Evolutionary conservation across 352 stramenopile genomes (phyloP).

Genomic region (Pythium myriotylum): DNA sequence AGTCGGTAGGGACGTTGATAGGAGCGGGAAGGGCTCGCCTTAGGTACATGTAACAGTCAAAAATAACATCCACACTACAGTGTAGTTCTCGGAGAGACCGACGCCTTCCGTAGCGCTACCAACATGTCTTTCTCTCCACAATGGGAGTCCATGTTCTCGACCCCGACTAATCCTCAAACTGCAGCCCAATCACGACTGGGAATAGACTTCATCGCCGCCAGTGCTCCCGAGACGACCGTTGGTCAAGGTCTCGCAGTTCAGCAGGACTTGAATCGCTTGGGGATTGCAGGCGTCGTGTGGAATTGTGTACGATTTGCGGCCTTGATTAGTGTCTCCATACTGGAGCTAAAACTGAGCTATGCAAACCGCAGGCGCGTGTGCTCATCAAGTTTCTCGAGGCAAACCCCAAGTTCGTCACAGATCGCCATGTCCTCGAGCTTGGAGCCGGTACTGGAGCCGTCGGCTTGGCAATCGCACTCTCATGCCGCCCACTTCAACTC

Average conservation of each 20-base stretch:
- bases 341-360: no score
- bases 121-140: slow-evolving; percentile 27
- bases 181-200: slow-evolving; percentile 38
- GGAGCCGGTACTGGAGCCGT: slow-evolving; percentile 58
- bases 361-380: slow-evolving; percentile 38
- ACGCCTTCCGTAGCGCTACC: not conserved
- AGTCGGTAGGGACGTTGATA: slow-evolving; percentile 16
- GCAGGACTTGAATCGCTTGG: slow-evolving; percentile 49
- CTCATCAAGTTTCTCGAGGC: slow-evolving; percentile 46
- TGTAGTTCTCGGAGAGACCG: not conserved
- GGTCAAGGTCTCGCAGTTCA: slow-evolving; percentile 33
- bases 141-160: slow-evolving; percentile 46
- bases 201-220: slow-evolving; percentile 63
- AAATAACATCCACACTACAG: not conserved
- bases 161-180: not conserved
- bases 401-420: slow-evolving; percentile 30
- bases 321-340: no score
- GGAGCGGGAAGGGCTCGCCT: not conserved
- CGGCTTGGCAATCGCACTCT: slow-evolving; percentile 42
- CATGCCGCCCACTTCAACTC: slow-evolving; percentile 32
- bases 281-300: slow-evolving; percentile 76
- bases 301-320: slow-evolving; percentile 51
- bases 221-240: slow-evolving; percentile 31
- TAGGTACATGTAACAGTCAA: slow-evolving; percentile 1
- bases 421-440: slow-evolving; percentile 53